A percentile compares a stretch with the other conserved stretches of the same genome.
Conservation (phyloP, 495 filamentous ascomycete species). For the Hypomontagnella submonticulosa region DNA sequence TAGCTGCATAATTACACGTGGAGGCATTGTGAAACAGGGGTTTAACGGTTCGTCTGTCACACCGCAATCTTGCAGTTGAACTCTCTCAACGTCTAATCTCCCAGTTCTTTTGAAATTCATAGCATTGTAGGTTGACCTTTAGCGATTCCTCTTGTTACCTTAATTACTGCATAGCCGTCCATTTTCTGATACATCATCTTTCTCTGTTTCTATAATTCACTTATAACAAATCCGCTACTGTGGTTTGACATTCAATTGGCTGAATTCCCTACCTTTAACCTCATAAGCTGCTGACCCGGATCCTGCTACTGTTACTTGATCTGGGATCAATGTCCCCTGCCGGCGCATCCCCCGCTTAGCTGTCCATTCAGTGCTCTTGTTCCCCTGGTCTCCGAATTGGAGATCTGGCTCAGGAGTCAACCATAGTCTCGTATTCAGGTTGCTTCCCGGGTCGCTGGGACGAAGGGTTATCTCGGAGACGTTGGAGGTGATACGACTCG, state of each 20-base stretch:
- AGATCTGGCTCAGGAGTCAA: slow-evolving; percentile 16
- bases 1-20: too few relatives aligned
- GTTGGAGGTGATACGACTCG: slow-evolving; percentile 19
- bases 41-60: background rate
- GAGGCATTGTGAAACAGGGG: slow-evolving; percentile 17
- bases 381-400: slow-evolving; percentile 2
- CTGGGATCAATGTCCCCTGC: slow-evolving; percentile 14
- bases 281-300: slow-evolving; percentile 14
- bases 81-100: background rate
- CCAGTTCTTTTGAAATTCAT: background rate
- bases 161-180: slow-evolving; percentile 7
- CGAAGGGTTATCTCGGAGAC: slow-evolving; percentile 12
- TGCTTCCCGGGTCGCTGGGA: slow-evolving; percentile 14
- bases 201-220: slow-evolving; percentile 16
- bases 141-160: slow-evolving; percentile 12
- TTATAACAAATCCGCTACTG: slow-evolving; percentile 20
- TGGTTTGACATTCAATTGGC: slow-evolving; percentile 30
- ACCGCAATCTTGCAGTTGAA: slow-evolving; percentile 15
- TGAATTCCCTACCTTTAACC: slow-evolving; percentile 14
- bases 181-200: slow-evolving; percentile 9
- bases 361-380: background rate
- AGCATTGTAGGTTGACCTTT: slow-evolving; percentile 15
- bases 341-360: background rate
- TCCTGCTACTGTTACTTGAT: slow-evolving; percentile 6
- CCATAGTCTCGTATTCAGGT: slow-evolving; percentile 9